These are phyloP conservation scores for Tubosaeta sp. DNA, from an alignment of 768 basidiomycete species.

Conservation along the genomic window DNA sequence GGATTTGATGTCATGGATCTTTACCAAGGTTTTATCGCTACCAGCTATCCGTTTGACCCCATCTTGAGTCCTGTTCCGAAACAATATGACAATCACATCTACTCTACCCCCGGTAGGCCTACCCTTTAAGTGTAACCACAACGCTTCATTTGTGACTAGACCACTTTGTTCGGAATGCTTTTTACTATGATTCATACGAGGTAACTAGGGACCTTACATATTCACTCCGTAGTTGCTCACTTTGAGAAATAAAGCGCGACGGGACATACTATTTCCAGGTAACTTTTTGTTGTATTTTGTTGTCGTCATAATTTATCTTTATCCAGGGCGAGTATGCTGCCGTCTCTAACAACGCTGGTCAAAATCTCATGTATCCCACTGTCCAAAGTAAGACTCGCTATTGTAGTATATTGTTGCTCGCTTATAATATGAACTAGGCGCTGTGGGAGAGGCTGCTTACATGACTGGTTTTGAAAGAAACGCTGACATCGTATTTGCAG, in stretches of 20 bases:
- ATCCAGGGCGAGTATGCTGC: slow-evolving; percentile 56
- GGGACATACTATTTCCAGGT: slow-evolving; percentile 53
- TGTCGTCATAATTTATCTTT: too few relatives aligned
- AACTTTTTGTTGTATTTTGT: neutral
- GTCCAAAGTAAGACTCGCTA: slow-evolving; percentile 52
- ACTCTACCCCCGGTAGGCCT: slow-evolving; percentile 41
- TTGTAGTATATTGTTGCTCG: slow-evolving; percentile 2
- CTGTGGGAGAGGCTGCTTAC: slow-evolving; percentile 58
- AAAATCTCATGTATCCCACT: slow-evolving; percentile 54
- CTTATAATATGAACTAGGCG: slow-evolving; percentile 29
- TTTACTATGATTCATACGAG: slow-evolving; percentile 47
- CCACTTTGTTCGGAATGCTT: slow-evolving; percentile 46
- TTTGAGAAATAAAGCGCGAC: slow-evolving; percentile 39
- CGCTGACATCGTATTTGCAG: slow-evolving; percentile 57
- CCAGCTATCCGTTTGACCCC: slow-evolving; percentile 41
- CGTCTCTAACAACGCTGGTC: slow-evolving; percentile 50
- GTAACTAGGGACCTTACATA: slow-evolving; percentile 16
- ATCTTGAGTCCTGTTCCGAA: slow-evolving; percentile 44
- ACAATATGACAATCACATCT: slow-evolving; percentile 56
- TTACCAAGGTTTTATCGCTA: slow-evolving; percentile 53
- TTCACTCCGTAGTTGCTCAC: neutral
- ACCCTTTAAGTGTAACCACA: neutral
- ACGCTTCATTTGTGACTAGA: slow-evolving; percentile 14
- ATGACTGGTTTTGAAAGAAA: slow-evolving; percentile 66
- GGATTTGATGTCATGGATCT: neutral